Conservation (phyloP, 1,284 basidiomycete genomes). For the Cutaneotrichosporon daszewskae region DNA sequence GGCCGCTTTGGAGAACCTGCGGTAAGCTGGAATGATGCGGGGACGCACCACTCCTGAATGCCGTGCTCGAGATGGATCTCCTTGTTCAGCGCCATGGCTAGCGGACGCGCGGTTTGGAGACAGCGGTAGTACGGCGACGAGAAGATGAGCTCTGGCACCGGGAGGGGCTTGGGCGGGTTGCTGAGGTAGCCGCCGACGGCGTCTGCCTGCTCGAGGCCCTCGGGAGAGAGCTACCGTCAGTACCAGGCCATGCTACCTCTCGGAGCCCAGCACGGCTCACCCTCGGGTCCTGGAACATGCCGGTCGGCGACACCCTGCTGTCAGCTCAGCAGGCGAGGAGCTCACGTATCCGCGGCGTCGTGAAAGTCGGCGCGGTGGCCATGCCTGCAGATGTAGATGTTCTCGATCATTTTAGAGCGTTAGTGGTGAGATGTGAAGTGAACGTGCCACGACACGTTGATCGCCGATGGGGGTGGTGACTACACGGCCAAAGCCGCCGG, state of each 20-base stretch:
- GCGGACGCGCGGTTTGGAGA: constrained; percentile 49
- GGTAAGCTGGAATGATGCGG: not conserved
- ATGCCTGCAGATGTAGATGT: constrained; percentile 52
- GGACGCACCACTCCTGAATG: constrained; percentile 7
- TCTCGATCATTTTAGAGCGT: constrained; percentile 50
- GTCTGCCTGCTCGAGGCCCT: constrained; percentile 45
- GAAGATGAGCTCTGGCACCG: constrained; percentile 38
- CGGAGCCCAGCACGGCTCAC: constrained; percentile 22
- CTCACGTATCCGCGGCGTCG: constrained; percentile 16
- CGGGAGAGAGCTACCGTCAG: constrained; percentile 42
- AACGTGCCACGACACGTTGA: no score
- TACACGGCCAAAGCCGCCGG: no score
- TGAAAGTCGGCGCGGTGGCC: constrained; percentile 41
- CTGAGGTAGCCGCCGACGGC: constrained; percentile 33
- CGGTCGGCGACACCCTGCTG: constrained; percentile 30
- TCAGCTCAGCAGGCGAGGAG: not conserved
- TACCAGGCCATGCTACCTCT: not conserved
- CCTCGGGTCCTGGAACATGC: constrained; percentile 49
- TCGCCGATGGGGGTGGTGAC: no score
- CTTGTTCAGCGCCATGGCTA: constrained; percentile 24
- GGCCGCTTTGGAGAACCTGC: not conserved
- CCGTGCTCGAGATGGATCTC: constrained; percentile 6
- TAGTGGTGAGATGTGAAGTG: no score
- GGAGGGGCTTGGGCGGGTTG: constrained; percentile 20
- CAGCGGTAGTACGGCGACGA: constrained; percentile 50